phyloP scores from a whole-genome alignment of 202 grass and related monocot genomes.

The Bolboschoenoplectus hybrid region DNA sequence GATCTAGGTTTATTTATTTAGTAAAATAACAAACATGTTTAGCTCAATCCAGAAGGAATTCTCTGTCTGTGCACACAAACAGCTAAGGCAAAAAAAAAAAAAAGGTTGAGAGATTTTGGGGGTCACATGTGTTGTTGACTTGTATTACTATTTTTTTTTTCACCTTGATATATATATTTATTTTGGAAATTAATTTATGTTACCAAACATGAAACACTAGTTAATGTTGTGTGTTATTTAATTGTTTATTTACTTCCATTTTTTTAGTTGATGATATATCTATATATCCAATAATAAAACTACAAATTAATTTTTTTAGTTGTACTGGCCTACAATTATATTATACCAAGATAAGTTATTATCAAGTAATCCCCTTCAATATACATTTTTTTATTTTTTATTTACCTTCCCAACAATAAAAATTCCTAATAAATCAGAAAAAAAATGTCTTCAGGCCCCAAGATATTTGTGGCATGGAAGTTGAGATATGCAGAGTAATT shows the following conservation, averaged over 20 bases:
- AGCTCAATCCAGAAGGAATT: slow-evolving; percentile 21
- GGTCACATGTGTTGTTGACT: slow-evolving; percentile 38
- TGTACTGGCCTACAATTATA: too few species aligned
- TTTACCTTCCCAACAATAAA: too few species aligned
- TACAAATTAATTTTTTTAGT: too few species aligned
- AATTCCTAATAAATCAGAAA: neutral
- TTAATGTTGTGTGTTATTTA: neutral
- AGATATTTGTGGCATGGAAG: neutral
- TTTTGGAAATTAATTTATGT: neutral
- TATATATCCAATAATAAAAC: too few species aligned
- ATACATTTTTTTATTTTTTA: too few species aligned
- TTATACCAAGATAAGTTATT: too few species aligned
- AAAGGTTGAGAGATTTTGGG: slow-evolving; percentile 15
- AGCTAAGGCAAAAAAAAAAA: neutral
- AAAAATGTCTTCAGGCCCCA: neutral
- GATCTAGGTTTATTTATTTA: slow-evolving; percentile 8
- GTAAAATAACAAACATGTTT: slow-evolving; percentile 13
- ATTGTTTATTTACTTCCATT: too few species aligned
- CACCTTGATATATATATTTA: neutral
- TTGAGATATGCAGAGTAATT: slow-evolving; percentile 6
- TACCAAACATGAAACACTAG: neutral
- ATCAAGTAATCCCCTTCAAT: neutral
- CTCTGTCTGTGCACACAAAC: slow-evolving; percentile 14
- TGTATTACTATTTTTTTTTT: neutral
- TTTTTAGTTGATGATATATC: too few species aligned